These are phyloP conservation scores for Fomes fomentarius DNA, from an alignment of 1,284 basidiomycete species.

Conservation along the genomic window DNA sequence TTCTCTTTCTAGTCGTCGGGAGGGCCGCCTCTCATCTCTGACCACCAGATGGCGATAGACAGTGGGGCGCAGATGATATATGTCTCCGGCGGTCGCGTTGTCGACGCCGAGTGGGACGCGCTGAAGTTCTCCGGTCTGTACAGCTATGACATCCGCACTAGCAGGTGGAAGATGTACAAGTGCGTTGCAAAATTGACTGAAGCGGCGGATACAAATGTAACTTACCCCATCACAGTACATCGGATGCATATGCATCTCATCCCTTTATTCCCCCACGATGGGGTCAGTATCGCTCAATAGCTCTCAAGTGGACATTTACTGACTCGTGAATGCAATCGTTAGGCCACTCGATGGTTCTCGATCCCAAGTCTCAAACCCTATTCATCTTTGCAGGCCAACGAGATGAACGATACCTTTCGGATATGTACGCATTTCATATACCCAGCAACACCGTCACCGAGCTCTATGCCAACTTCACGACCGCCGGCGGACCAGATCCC, in stretches of 20 bases:
- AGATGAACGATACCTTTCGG: constrained; percentile 64
- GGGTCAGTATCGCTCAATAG: constrained; percentile 41
- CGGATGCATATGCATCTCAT: constrained; percentile 15
- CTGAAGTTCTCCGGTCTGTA: constrained; percentile 72
- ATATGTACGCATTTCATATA: constrained; percentile 76
- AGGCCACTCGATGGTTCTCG: constrained; percentile 82
- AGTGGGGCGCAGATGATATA: constrained; percentile 73
- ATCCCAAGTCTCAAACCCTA: constrained; percentile 56
- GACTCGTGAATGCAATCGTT: neutral
- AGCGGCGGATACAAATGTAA: too few relatives aligned
- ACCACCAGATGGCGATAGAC: constrained; percentile 84
- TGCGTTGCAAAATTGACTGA: too few relatives aligned
- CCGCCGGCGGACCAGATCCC: constrained; percentile 63
- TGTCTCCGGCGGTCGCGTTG: constrained; percentile 77
- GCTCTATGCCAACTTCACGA: constrained; percentile 61
- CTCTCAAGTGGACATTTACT: neutral
- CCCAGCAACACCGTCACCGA: constrained; percentile 60
- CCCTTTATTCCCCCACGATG: constrained; percentile 57
- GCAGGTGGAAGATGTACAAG: constrained; percentile 70
- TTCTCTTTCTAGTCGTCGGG: constrained; percentile 49
- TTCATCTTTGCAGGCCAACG: constrained; percentile 75
- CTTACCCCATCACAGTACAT: constrained; percentile 27
- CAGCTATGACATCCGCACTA: constrained; percentile 62
- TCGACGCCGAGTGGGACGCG: constrained; percentile 61
- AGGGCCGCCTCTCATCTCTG: constrained; percentile 77